Conservation (phyloP, 2,329 filamentous ascomycete genomes). For the Penicillium verrucosum region DNA sequence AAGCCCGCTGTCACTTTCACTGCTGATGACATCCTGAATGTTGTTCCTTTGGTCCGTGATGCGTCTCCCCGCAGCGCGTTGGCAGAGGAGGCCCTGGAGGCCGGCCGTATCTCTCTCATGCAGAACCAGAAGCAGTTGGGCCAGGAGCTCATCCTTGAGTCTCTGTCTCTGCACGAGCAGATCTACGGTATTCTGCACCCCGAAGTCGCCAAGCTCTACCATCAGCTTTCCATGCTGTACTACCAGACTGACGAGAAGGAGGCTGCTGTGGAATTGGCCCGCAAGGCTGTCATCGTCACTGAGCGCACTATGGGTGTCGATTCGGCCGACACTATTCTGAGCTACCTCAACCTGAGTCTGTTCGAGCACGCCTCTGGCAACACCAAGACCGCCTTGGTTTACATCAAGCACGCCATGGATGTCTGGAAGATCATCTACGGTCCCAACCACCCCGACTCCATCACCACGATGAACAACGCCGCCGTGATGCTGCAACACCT, state of each 20-base stretch:
- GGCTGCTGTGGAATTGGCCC: slow-evolving; percentile 87
- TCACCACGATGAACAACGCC: slow-evolving; percentile 97
- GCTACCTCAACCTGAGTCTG: slow-evolving; percentile 91
- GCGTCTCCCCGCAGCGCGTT: slow-evolving; percentile 85
- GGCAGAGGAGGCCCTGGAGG: slow-evolving; percentile 93
- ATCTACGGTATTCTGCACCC: slow-evolving; percentile 97
- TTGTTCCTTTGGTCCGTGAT: slow-evolving; percentile 94
- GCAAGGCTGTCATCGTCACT: slow-evolving; percentile 93
- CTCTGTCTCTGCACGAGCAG: slow-evolving; percentile 92
- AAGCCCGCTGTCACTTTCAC: slow-evolving; percentile 63
- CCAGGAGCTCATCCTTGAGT: slow-evolving; percentile 93
- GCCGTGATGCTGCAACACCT: slow-evolving; percentile 97
- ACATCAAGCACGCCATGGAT: slow-evolving; percentile 87
- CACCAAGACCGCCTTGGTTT: slow-evolving; percentile 79
- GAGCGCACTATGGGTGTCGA: slow-evolving; percentile 93
- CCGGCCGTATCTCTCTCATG: slow-evolving; percentile 90
- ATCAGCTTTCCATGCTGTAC: slow-evolving; percentile 91
- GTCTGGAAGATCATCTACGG: slow-evolving; percentile 98
- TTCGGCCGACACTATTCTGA: slow-evolving; percentile 86
- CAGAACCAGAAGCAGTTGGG: slow-evolving; percentile 94
- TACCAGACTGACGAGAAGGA: slow-evolving; percentile 98
- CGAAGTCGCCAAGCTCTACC: slow-evolving; percentile 92
- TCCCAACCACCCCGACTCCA: slow-evolving; percentile 88
- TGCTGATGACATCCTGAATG: slow-evolving; percentile 82
- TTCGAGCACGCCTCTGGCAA: slow-evolving; percentile 92